Percentiles rank a stretch among this genome's conserved stretches.
These are phyloP conservation scores for Phyllosticta citrichinensis DNA, from an alignment of 2,329 filamentous ascomycete species.

Conservation along the genomic window DNA sequence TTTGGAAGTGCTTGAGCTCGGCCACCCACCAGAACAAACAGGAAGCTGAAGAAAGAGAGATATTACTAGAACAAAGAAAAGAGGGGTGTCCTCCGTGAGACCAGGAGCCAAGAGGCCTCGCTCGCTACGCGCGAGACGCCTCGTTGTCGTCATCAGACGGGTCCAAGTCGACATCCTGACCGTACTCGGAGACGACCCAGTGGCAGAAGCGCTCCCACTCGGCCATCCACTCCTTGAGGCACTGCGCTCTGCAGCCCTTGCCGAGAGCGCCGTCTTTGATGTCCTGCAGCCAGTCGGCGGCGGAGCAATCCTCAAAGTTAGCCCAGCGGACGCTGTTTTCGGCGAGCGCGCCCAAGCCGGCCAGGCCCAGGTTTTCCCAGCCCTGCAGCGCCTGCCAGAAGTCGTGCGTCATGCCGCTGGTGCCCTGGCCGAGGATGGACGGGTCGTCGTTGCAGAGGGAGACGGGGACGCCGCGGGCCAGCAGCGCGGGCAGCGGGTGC, in stretches of 20 bases:
- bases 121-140: neutral
- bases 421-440: constrained; percentile 74
- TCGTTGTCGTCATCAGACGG: constrained; percentile 24
- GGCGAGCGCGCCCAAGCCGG: constrained; percentile 73
- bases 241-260: constrained; percentile 56
- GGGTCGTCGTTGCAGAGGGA: constrained; percentile 86
- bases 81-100: neutral
- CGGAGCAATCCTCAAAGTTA: constrained; percentile 69
- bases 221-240: constrained; percentile 66
- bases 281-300: constrained; percentile 60
- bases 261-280: constrained; percentile 67
- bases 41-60: neutral
- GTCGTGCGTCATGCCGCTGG: constrained; percentile 76
- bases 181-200: constrained; percentile 75
- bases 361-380: constrained; percentile 83
- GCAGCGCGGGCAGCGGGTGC: constrained; percentile 72
- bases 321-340: constrained; percentile 92
- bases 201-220: constrained; percentile 86
- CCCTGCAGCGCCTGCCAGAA: constrained; percentile 91
- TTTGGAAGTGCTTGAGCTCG: no score
- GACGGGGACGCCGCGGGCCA: constrained; percentile 76
- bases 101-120: neutral
- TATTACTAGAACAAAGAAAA: neutral
- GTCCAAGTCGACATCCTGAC: constrained; percentile 38
- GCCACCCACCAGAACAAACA: no score